A percentile compares a stretch with the other conserved stretches of the same genome.
These are phyloP conservation scores for Amanita pallidorosea DNA, from an alignment of 768 basidiomycete species.

Conservation along the genomic window DNA sequence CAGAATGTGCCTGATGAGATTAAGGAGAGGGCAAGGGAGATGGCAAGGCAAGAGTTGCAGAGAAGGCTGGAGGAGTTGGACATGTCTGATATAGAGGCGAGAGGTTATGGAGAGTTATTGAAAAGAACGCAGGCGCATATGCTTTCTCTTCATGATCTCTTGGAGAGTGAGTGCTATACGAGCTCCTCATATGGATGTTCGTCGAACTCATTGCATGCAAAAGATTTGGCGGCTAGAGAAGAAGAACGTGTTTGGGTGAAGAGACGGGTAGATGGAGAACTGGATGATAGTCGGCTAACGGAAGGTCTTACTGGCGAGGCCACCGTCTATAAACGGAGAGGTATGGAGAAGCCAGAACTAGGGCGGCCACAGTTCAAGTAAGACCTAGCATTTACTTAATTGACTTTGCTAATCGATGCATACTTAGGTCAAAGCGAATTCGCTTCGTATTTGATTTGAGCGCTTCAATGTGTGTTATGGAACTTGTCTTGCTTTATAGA, in stretches of 20 bases:
- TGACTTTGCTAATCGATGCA: neutral
- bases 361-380: conserved; percentile 62
- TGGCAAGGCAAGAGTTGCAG: conserved; percentile 55
- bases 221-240: conserved; percentile 57
- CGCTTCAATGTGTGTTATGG: conserved; percentile 44
- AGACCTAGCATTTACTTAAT: conserved; percentile 1
- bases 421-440: conserved; percentile 49
- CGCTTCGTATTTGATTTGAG: conserved; percentile 62
- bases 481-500: neutral
- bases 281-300: conserved; percentile 55
- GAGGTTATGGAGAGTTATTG: conserved; percentile 41
- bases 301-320: conserved; percentile 62
- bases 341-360: conserved; percentile 59
- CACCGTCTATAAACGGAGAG: conserved; percentile 60
- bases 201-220: neutral
- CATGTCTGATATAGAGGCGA: conserved; percentile 45
- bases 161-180: conserved; percentile 42
- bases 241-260: conserved; percentile 67
- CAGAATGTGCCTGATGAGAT: conserved; percentile 49
- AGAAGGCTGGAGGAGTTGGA: conserved; percentile 52
- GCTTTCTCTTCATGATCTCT: conserved; percentile 44
- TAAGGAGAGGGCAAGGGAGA: conserved; percentile 51
- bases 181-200: neutral
- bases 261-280: conserved; percentile 60
- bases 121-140: conserved; percentile 50